Percentiles rank a stretch among this genome's conserved stretches.
These are phyloP conservation scores for Pinus taeda DNA, from an alignment of 75 land plant species.

Conservation along the genomic window DNA sequence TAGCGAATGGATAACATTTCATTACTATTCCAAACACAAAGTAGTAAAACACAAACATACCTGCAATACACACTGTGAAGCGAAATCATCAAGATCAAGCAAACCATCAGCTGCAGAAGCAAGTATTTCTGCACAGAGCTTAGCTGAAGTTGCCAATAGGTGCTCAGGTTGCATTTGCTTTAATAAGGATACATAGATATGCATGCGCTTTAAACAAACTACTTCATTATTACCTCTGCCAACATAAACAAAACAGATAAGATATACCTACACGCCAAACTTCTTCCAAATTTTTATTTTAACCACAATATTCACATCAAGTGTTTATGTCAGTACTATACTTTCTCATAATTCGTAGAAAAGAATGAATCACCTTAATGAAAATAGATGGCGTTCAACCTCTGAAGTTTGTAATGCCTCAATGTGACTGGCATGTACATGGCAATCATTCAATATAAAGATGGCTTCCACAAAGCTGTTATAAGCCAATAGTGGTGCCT, in stretches of 20 bases:
- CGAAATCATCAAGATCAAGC: constrained; percentile 56
- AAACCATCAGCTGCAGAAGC: constrained; percentile 88
- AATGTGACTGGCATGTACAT: constrained; percentile 50
- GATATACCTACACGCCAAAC: constrained; percentile 3
- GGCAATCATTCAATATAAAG: constrained; percentile 79
- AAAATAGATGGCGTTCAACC: constrained; percentile 46
- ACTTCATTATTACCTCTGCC: constrained; percentile 69
- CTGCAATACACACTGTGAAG: constrained; percentile 75
- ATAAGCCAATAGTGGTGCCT: constrained; percentile 93
- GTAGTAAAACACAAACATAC: constrained; percentile 26
- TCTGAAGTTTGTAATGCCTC: constrained; percentile 32
- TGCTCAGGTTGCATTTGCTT: constrained; percentile 98
- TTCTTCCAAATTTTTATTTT: background rate
- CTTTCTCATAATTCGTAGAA: background rate
- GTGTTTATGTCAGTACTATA: background rate
- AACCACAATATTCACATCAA: background rate
- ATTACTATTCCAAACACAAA: background rate
- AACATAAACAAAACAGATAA: constrained; percentile 1
- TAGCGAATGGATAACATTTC: background rate
- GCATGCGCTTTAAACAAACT: constrained; percentile 66
- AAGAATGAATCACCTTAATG: constrained; percentile 47
- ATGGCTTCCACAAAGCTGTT: constrained; percentile 94
- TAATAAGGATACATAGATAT: constrained; percentile 68
- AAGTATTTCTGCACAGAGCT: constrained; percentile 92
- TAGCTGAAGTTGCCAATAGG: constrained; percentile 87